Conservation (phyloP, 2,329 filamentous ascomycete genomes). For the Penicillium sp. region DNA sequence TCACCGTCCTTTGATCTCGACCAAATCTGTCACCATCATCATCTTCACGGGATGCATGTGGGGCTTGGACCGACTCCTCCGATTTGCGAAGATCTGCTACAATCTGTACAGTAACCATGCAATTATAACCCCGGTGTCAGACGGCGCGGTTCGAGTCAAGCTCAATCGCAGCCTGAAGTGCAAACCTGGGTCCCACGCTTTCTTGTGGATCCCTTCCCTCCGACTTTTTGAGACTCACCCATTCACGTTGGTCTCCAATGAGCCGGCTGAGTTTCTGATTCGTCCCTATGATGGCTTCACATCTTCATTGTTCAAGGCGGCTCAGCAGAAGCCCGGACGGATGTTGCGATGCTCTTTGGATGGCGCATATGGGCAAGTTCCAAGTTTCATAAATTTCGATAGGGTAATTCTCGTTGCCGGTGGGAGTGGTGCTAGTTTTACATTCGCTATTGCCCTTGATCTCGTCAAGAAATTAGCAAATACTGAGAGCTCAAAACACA, state of each 20-base stretch:
- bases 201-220: conserved; percentile 64
- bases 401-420: conserved; percentile 16
- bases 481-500: neutral
- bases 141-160: conserved; percentile 58
- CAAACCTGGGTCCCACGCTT: conserved; percentile 62
- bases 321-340: conserved; percentile 10
- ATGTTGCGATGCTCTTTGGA: conserved; percentile 19
- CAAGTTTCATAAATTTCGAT: conserved; percentile 19
- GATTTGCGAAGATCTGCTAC: conserved; percentile 49
- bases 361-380: conserved; percentile 19
- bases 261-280: conserved; percentile 17
- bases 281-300: conserved; percentile 22
- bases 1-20: conserved; percentile 53
- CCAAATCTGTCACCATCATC: conserved; percentile 47
- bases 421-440: conserved; percentile 19
- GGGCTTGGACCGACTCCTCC: conserved; percentile 54
- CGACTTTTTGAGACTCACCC: conserved; percentile 59
- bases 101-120: conserved; percentile 51
- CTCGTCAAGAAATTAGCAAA: conserved; percentile 7
- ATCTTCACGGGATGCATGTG: conserved; percentile 52
- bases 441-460: conserved; percentile 15
- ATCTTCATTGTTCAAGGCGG: conserved; percentile 8
- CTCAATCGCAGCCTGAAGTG: conserved; percentile 54
- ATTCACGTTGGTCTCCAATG: conserved; percentile 18
- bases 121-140: conserved; percentile 55